A percentile compares a stretch with the other conserved stretches of the same genome.
Evolutionary conservation across 2,329 filamentous ascomycete genomes (phyloP).

Genomic region (Hymenoscyphus repandus): DNA sequence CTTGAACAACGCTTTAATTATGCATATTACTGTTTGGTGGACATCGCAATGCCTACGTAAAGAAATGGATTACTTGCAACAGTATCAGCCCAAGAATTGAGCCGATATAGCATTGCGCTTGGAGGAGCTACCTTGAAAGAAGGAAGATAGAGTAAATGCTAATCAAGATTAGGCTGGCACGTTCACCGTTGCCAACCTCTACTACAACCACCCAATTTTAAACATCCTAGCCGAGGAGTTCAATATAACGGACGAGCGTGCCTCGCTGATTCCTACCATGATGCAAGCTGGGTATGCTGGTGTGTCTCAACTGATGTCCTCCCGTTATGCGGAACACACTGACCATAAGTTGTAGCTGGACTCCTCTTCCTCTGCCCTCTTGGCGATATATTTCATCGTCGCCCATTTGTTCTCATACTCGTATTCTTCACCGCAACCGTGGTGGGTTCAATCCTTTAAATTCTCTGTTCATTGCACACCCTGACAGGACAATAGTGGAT

Average conservation of each 20-base stretch:
- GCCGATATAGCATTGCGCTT: too few species aligned
- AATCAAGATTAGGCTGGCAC: slow-evolving; percentile 40
- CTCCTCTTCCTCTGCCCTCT: slow-evolving; percentile 71
- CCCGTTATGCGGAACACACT: background rate
- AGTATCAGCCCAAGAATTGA: too few species aligned
- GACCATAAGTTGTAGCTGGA: slow-evolving; percentile 38
- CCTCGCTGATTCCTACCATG: slow-evolving; percentile 64
- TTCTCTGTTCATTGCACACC: background rate
- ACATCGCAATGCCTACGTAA: too few species aligned
- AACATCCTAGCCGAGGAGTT: slow-evolving; percentile 71
- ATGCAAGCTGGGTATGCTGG: slow-evolving; percentile 73
- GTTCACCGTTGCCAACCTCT: slow-evolving; percentile 74
- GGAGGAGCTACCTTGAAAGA: background rate
- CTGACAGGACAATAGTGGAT: slow-evolving; percentile 47
- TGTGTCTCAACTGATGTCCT: background rate
- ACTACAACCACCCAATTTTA: slow-evolving; percentile 76
- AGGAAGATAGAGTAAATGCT: background rate
- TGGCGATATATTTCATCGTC: slow-evolving; percentile 62
- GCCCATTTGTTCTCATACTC: slow-evolving; percentile 64
- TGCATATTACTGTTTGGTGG: too few species aligned
- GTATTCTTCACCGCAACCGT: slow-evolving; percentile 63
- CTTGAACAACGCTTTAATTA: too few species aligned
- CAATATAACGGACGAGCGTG: slow-evolving; percentile 61
- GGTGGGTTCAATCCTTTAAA: slow-evolving; percentile 38
- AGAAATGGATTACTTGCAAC: too few species aligned